Evolutionary conservation across 192 early-diverging fungal species (phyloP).

Genomic region (Coemansia sp.): DNA sequence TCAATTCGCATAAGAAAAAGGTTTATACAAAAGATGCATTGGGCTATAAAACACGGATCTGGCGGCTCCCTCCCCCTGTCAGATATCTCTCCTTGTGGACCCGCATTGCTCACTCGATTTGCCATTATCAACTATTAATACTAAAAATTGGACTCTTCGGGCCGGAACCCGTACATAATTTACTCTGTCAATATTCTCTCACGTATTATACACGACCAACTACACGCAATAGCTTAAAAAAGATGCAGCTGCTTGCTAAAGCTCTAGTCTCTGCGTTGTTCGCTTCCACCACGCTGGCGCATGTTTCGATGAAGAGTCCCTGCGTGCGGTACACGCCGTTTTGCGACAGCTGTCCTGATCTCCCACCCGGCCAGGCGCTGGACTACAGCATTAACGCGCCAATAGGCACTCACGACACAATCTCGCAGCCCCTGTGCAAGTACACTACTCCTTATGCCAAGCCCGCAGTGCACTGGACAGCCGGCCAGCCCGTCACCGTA

Average conservation of each 20-base stretch:
- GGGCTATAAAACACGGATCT: too few species aligned
- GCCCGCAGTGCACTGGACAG: constrained; percentile 43
- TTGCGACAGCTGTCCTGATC: constrained; percentile 28
- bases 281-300: constrained; percentile 8
- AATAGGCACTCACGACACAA: constrained; percentile 31
- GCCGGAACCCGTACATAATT: background rate
- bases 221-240: background rate
- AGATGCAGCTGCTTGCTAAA: constrained; percentile 5
- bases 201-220: background rate
- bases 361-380: constrained; percentile 25
- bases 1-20: too few species aligned
- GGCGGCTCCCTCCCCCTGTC: too few species aligned
- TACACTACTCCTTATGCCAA: constrained; percentile 32
- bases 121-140: background rate
- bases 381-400: constrained; percentile 46
- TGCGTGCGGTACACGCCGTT: constrained; percentile 46
- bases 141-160: background rate
- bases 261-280: constrained; percentile 3
- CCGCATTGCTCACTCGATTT: too few species aligned
- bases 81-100: too few species aligned
- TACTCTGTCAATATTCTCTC: background rate
- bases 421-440: constrained; percentile 41
- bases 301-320: constrained; percentile 32
- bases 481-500: constrained; percentile 49
- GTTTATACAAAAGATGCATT: too few species aligned